Percentiles rank a stretch among this genome's conserved stretches.
These are phyloP conservation scores for Coffea canephora DNA, from an alignment of 257 asterid species.

Conservation along the genomic window DNA sequence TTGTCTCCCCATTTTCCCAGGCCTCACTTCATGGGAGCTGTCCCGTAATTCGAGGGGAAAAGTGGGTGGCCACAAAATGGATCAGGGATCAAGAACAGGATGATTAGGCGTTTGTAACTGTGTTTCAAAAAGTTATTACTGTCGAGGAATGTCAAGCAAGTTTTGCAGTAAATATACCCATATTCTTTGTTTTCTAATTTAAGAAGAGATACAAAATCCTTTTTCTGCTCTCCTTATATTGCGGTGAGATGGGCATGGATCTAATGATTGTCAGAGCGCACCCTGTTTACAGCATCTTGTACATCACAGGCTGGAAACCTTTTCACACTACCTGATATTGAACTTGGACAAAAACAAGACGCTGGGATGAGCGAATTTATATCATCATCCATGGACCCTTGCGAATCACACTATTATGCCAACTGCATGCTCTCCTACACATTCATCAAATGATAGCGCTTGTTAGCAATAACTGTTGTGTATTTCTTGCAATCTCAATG, in stretches of 20 bases:
- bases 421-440: background rate
- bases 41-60: constrained; percentile 80
- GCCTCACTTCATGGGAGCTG: constrained; percentile 94
- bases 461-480: background rate
- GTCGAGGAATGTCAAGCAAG: background rate
- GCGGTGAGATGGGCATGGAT: background rate
- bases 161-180: constrained; percentile 3
- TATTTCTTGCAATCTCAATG: background rate
- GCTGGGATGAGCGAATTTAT: background rate
- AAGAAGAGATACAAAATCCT: background rate
- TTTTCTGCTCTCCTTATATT: background rate
- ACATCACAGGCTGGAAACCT: background rate
- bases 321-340: background rate
- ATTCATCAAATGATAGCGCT: background rate
- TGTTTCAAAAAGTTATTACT: background rate
- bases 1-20: constrained; percentile 36
- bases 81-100: constrained; percentile 40
- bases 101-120: constrained; percentile 7
- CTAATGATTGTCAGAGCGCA: background rate
- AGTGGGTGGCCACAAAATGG: constrained; percentile 99
- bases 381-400: too few species aligned
- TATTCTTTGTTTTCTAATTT: background rate
- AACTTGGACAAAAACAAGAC: background rate
- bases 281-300: background rate
- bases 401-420: background rate